A percentile compares a stretch with the other conserved stretches of the same genome.
These are phyloP conservation scores for Austroboletus niveus DNA, from an alignment of 1,284 basidiomycete species.

Conservation along the genomic window DNA sequence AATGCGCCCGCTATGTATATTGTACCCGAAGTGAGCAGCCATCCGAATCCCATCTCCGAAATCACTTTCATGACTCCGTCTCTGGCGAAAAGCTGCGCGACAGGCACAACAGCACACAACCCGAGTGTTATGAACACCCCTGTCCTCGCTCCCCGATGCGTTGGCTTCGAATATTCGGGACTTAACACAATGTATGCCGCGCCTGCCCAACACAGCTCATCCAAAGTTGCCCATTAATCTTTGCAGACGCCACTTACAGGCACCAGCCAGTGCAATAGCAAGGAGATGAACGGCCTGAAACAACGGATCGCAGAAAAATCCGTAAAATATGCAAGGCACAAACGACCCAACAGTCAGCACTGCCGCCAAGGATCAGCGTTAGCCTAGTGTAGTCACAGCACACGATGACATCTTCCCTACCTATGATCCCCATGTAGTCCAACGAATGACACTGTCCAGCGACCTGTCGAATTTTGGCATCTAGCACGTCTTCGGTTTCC, in stretches of 20 bases:
- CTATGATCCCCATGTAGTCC: constrained; percentile 71
- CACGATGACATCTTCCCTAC: constrained; percentile 31
- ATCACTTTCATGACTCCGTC: constrained; percentile 58
- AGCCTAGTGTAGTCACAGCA: not conserved
- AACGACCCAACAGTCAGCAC: constrained; percentile 79
- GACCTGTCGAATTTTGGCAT: constrained; percentile 35
- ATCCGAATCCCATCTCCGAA: constrained; percentile 65
- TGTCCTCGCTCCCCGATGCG: constrained; percentile 77
- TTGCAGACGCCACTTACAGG: constrained; percentile 45
- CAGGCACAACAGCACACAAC: constrained; percentile 69
- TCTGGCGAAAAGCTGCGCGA: constrained; percentile 60
- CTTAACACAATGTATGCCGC: constrained; percentile 78
- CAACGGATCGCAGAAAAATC: constrained; percentile 63
- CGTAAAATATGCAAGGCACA: constrained; percentile 72
- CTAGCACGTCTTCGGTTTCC: not conserved
- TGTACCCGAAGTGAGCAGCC: constrained; percentile 65
- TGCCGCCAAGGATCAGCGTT: constrained; percentile 15
- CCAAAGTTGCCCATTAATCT: constrained; percentile 3
- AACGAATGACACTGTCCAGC: constrained; percentile 55
- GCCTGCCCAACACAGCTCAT: constrained; percentile 36
- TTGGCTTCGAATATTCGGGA: constrained; percentile 75
- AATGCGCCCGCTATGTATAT: constrained; percentile 77
- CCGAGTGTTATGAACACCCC: constrained; percentile 81
- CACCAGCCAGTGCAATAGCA: constrained; percentile 55
- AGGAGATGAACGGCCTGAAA: constrained; percentile 54